Evolutionary conservation across 2,329 filamentous ascomycete species (phyloP).

Genomic region (Botrytis aclada): DNA sequence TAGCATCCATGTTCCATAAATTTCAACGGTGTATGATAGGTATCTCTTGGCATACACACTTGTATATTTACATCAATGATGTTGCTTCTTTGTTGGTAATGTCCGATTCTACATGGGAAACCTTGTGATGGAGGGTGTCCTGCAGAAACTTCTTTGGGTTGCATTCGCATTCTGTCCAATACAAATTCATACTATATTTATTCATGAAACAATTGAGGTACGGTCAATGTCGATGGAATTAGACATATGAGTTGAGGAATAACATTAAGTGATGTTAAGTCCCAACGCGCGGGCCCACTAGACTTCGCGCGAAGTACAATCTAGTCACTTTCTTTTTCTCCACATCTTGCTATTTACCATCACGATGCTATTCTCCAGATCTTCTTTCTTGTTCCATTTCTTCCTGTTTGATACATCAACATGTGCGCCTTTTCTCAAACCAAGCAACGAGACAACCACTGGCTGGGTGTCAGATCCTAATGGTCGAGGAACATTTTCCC

Average conservation of each 20-base stretch:
- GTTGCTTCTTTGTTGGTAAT: neutral
- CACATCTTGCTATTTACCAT: neutral
- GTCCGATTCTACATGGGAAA: neutral
- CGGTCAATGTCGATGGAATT: neutral
- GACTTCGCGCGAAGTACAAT: neutral
- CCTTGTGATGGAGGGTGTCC: neutral
- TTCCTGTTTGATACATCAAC: neutral
- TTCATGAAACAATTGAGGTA: neutral
- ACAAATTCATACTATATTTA: neutral
- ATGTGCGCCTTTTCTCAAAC: neutral
- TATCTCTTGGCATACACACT: no score
- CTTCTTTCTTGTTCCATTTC: neutral
- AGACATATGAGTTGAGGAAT: neutral
- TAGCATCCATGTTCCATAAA: no score
- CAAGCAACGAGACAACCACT: neutral
- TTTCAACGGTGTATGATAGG: no score
- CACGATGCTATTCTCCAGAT: neutral
- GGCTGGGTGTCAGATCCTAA: conserved; percentile 29
- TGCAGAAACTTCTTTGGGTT: neutral
- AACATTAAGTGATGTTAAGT: neutral
- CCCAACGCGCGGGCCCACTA: neutral
- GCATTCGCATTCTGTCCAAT: neutral
- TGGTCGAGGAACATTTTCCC: conserved; percentile 36
- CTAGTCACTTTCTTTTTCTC: neutral
- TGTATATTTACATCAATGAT: neutral